Evolutionary conservation across 306 rosid genomes (phyloP).

Genomic region (Cicer chorassanicum): DNA sequence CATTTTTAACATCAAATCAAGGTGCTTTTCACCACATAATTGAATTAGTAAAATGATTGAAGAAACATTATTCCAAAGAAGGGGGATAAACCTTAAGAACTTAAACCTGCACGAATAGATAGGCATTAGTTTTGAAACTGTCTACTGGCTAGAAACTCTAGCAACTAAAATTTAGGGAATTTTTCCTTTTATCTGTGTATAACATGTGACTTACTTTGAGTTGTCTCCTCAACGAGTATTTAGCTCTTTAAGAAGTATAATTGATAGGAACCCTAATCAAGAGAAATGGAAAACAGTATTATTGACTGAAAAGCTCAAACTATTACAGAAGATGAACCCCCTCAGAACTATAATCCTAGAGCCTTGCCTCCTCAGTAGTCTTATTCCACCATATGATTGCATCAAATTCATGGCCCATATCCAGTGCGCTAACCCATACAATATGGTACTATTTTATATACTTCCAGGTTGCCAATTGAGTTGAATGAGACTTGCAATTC

Average conservation of each 20-base stretch:
- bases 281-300: too few species aligned
- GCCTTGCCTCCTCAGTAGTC: not conserved
- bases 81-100: not conserved
- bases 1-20: conserved; percentile 42
- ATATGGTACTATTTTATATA: not conserved
- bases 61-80: conserved; percentile 25
- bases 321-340: too few species aligned
- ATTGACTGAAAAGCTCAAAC: too few species aligned
- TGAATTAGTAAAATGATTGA: conserved; percentile 23
- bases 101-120: not conserved
- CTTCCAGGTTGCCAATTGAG: not conserved
- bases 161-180: too few species aligned
- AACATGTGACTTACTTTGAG: too few species aligned
- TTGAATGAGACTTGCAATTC: not conserved
- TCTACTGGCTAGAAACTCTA: too few species aligned
- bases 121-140: too few species aligned
- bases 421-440: not conserved
- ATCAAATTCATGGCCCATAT: not conserved
- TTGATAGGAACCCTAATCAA: too few species aligned
- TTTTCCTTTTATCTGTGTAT: too few species aligned
- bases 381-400: not conserved
- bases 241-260: too few species aligned
- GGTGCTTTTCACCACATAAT: conserved; percentile 7
- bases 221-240: too few species aligned
- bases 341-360: too few species aligned